phyloP scores from a whole-genome alignment of 2,329 filamentous ascomycete genomes.

The Botrytis medusae region DNA sequence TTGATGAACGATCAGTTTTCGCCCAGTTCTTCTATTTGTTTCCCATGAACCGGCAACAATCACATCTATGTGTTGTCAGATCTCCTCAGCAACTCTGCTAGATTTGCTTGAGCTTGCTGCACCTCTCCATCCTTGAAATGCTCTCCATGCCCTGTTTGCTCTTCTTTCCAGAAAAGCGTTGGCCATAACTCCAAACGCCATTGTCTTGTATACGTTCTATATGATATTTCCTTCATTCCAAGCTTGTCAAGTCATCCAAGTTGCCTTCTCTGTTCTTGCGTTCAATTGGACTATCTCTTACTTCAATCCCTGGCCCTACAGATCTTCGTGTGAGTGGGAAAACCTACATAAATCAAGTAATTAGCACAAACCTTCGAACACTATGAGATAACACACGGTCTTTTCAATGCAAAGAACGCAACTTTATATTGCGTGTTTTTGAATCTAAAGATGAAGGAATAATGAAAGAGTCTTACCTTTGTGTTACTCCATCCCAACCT shows the following conservation, averaged over 20 bases:
- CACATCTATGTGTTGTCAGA: not conserved
- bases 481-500: constrained; percentile 90
- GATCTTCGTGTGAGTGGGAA: constrained; percentile 47
- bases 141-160: not conserved
- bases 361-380: not conserved
- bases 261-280: constrained; percentile 46
- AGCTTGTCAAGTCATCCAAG: constrained; percentile 64
- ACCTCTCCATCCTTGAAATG: not conserved
- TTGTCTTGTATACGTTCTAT: constrained; percentile 12
- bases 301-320: constrained; percentile 80
- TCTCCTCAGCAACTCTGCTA: not conserved
- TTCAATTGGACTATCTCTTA: constrained; percentile 62
- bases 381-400: not conserved
- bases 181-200: constrained; percentile 33
- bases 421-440: no score
- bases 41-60: not conserved
- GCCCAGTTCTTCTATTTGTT: no score
- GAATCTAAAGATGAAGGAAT: not conserved
- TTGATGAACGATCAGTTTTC: not conserved
- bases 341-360: constrained; percentile 31
- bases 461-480: constrained; percentile 60
- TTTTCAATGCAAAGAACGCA: not conserved
- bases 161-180: not conserved
- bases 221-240: constrained; percentile 35
- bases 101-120: not conserved